Percentiles rank a stretch among this genome's conserved stretches.
Evolutionary conservation across 257 asterid species (phyloP).

Genomic region (Ajuga chamaepitys): DNA sequence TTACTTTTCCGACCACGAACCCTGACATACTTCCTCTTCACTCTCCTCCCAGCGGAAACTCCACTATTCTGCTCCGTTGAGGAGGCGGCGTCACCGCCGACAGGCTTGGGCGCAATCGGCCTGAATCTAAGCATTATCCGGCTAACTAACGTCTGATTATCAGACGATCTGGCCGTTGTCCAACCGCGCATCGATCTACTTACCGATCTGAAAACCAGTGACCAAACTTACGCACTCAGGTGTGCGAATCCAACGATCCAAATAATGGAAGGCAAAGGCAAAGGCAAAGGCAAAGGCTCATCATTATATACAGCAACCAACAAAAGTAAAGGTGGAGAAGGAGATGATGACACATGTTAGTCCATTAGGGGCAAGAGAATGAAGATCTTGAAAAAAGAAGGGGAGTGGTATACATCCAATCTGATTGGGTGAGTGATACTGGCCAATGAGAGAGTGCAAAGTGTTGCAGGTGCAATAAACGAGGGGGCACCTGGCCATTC

Average conservation of each 20-base stretch:
- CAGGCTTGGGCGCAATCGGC: constrained; percentile 56
- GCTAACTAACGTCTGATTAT: constrained; percentile 6
- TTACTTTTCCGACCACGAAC: constrained; percentile 21
- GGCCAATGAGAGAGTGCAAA: constrained; percentile 21
- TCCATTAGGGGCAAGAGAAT: constrained; percentile 2
- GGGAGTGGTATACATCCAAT: background rate
- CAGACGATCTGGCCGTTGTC: background rate
- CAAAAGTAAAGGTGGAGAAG: constrained; percentile 16
- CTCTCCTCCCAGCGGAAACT: constrained; percentile 16
- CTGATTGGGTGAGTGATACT: background rate
- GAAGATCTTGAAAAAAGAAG: background rate
- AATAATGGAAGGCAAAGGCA: constrained; percentile 1
- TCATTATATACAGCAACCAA: background rate
- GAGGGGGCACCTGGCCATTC: constrained; percentile 21
- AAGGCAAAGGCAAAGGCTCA: background rate
- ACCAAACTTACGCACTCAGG: background rate
- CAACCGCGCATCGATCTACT: constrained; percentile 20
- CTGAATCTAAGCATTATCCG: constrained; percentile 40
- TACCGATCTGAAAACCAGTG: background rate
- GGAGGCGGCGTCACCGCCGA: constrained; percentile 11
- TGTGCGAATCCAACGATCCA: background rate
- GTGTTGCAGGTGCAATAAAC: constrained; percentile 17
- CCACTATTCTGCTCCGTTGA: background rate
- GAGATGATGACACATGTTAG: constrained; percentile 25
- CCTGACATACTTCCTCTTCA: constrained; percentile 46